These are phyloP conservation scores for Penicillium crustosum DNA, from an alignment of 2,329 filamentous ascomycete species.

Conservation along the genomic window DNA sequence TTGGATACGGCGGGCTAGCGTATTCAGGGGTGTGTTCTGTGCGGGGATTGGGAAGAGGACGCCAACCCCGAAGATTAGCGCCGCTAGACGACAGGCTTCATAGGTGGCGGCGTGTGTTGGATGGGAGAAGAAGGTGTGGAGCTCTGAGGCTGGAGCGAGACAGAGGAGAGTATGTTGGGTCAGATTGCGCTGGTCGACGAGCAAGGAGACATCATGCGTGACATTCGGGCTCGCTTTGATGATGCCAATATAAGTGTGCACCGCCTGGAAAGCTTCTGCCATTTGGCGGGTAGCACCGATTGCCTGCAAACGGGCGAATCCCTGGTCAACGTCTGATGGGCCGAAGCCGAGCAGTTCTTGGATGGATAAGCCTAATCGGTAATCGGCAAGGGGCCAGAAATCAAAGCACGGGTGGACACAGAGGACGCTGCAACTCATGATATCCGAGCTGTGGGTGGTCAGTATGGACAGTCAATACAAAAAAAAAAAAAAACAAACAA, in stretches of 20 bases:
- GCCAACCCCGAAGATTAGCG: conserved; percentile 39
- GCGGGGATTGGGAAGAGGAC: conserved; percentile 43
- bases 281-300: conserved; percentile 32
- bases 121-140: conserved; percentile 18
- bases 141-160: conserved; percentile 29
- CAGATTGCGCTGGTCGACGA: conserved; percentile 42
- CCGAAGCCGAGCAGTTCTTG: conserved; percentile 30
- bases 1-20: conserved; percentile 30
- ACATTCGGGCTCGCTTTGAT: conserved; percentile 26
- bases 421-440: conserved; percentile 28
- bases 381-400: conserved; percentile 27
- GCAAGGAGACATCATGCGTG: conserved; percentile 23
- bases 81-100: conserved; percentile 38
- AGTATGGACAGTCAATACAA: conserved; percentile 3
- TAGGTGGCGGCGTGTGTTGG: conserved; percentile 30
- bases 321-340: conserved; percentile 26
- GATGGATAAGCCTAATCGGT: conserved; percentile 20
- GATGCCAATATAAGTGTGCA: conserved; percentile 33
- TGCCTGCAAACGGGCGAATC: conserved; percentile 24
- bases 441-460: conserved; percentile 27
- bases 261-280: conserved; percentile 34
- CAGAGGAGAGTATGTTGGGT: conserved; percentile 39
- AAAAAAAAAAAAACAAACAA: too few relatives aligned
- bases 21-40: conserved; percentile 37
- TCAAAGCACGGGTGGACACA: conserved; percentile 27